Conservation (phyloP, 2,329 filamentous ascomycete genomes). For the Mariannaea elegans region DNA sequence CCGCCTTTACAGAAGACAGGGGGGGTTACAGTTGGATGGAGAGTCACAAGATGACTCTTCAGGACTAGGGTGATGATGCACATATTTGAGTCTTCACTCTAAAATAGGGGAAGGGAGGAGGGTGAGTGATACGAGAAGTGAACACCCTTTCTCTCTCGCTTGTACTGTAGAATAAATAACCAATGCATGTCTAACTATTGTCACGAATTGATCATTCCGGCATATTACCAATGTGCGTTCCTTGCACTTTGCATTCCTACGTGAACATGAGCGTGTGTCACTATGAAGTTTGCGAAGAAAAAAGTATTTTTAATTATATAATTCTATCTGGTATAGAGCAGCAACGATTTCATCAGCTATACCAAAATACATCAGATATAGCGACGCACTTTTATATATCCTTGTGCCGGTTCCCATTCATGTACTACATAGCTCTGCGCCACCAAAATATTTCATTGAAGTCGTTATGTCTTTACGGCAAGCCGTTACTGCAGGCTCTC, state of each 20-base stretch:
- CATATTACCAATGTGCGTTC: too few species aligned
- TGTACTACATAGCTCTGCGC: conserved; percentile 15
- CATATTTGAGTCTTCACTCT: conserved; percentile 14
- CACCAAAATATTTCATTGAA: conserved; percentile 32
- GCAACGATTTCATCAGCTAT: conserved; percentile 28
- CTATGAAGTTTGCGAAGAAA: neutral
- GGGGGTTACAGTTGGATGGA: conserved; percentile 16
- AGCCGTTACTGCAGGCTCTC: conserved; percentile 70
- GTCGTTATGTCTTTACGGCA: conserved; percentile 30
- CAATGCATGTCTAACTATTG: neutral
- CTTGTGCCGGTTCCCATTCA: conserved; percentile 26
- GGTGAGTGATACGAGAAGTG: conserved; percentile 18
- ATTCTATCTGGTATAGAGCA: conserved; percentile 32
- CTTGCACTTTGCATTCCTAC: too few species aligned
- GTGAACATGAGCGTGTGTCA: too few species aligned
- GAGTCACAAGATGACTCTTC: conserved; percentile 15
- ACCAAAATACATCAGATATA: conserved; percentile 27
- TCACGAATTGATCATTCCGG: too few species aligned
- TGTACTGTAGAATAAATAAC: conserved; percentile 34
- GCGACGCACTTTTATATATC: conserved; percentile 28
- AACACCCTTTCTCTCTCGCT: conserved; percentile 21
- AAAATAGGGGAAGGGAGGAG: conserved; percentile 16
- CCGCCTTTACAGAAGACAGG: conserved; percentile 12
- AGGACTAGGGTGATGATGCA: neutral
- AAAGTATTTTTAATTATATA: conserved; percentile 27